Percentiles rank a stretch among this genome's conserved stretches.
phyloP scores from a whole-genome alignment of 495 filamentous ascomycete genomes.

The Penicillium fimorum region DNA sequence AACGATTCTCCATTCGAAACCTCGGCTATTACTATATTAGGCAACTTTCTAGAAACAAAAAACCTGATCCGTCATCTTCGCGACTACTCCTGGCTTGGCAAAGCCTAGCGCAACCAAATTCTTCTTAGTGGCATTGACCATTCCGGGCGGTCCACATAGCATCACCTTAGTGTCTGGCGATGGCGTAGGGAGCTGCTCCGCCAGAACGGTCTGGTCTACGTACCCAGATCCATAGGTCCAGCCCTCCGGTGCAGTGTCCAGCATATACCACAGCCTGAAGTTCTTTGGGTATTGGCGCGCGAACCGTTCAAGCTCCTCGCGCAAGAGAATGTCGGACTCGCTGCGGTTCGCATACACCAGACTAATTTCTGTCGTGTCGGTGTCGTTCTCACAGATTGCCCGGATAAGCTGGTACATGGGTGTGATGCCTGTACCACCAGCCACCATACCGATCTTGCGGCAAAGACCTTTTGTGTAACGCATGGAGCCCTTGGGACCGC shows the following conservation, averaged over 20 bases:
- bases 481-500: conserved; percentile 51
- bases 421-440: conserved; percentile 57
- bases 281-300: conserved; percentile 38
- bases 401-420: conserved; percentile 56
- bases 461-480: conserved; percentile 36
- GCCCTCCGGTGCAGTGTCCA: conserved; percentile 35
- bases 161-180: conserved; percentile 35
- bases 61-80: conserved; percentile 41
- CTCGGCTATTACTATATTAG: conserved; percentile 13
- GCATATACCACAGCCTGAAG: conserved; percentile 47
- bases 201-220: conserved; percentile 26
- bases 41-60: conserved; percentile 29
- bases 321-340: conserved; percentile 40
- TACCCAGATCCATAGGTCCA: conserved; percentile 32
- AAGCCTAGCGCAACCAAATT: conserved; percentile 35
- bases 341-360: conserved; percentile 48
- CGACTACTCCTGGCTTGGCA: conserved; percentile 30
- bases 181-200: conserved; percentile 21
- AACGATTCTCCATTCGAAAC: background rate
- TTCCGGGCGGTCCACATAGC: conserved; percentile 43
- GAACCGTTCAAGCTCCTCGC: conserved; percentile 50
- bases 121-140: conserved; percentile 41
- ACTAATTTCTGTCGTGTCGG: conserved; percentile 47
- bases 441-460: conserved; percentile 47
- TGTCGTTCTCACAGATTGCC: conserved; percentile 50